These are phyloP conservation scores for Waltiozyma solani DNA, from an alignment of 1,139 yeast genomes.

Conservation along the genomic window DNA sequence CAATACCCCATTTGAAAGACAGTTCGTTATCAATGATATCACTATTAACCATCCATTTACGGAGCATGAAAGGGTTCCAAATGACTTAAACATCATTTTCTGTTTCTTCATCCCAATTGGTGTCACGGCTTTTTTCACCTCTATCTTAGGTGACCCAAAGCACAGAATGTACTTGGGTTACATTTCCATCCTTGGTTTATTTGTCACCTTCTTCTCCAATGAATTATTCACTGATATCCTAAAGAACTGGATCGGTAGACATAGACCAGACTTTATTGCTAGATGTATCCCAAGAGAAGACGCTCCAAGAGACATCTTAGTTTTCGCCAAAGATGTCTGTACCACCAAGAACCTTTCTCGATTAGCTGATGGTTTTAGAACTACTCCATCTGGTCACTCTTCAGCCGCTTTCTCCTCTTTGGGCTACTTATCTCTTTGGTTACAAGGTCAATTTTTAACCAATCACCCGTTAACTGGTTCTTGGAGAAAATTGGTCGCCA, in stretches of 20 bases:
- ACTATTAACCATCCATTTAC: conserved; percentile 70
- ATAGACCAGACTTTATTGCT: conserved; percentile 69
- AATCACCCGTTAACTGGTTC: conserved; percentile 36
- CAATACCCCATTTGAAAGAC: conserved; percentile 55
- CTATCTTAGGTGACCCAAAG: conserved; percentile 27
- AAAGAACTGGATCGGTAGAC: conserved; percentile 67
- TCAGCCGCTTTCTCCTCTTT: conserved; percentile 59
- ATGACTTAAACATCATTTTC: conserved; percentile 25
- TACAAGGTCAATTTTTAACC: conserved; percentile 47
- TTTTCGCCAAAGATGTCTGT: conserved; percentile 51
- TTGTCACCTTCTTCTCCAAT: conserved; percentile 41
- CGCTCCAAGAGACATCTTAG: conserved; percentile 37
- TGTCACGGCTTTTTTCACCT: conserved; percentile 26
- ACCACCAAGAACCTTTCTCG: conserved; percentile 35
- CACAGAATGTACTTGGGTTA: conserved; percentile 36
- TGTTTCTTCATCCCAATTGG: conserved; percentile 33
- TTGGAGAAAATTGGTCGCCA: conserved; percentile 39
- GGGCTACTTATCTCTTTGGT: conserved; percentile 53
- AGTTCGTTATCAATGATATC: conserved; percentile 46
- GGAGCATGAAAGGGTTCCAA: conserved; percentile 48
- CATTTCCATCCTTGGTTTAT: conserved; percentile 42
- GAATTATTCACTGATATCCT: conserved; percentile 52
- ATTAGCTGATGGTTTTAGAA: conserved; percentile 63
- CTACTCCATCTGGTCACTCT: conserved; percentile 76
- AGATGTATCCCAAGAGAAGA: conserved; percentile 50